These are phyloP conservation scores for Anthostomella pinea DNA, from an alignment of 2,329 filamentous ascomycete genomes.

Conservation along the genomic window DNA sequence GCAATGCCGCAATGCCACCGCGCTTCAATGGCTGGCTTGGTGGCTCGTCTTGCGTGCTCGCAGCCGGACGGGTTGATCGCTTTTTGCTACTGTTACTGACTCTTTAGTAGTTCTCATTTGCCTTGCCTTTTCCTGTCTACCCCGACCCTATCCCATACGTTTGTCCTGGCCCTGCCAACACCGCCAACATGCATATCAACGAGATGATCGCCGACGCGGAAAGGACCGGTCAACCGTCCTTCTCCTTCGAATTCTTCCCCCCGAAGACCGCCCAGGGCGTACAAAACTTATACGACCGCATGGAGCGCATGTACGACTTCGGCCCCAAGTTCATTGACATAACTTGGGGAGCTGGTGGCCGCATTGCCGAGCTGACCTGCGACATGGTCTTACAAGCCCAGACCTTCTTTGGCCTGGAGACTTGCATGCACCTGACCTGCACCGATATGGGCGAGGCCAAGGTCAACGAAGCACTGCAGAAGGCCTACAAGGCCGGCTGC, in stretches of 20 bases:
- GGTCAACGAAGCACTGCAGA: constrained; percentile 82
- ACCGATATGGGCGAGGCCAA: constrained; percentile 95
- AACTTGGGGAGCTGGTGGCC: constrained; percentile 95
- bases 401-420: constrained; percentile 92
- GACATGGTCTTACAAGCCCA: constrained; percentile 98
- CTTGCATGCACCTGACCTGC: constrained; percentile 98
- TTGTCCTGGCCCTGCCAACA: constrained; percentile 3
- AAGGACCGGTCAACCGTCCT: constrained; percentile 76
- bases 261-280: constrained; percentile 97
- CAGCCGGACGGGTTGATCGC: no score
- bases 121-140: constrained; percentile 1
- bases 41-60: constrained; percentile 1
- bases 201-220: constrained; percentile 84
- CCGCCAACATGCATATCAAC: constrained; percentile 82
- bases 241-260: constrained; percentile 99
- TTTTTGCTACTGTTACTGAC: not conserved
- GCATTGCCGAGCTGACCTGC: constrained; percentile 85
- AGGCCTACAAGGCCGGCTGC: constrained; percentile 91
- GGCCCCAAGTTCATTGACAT: constrained; percentile 97
- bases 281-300: constrained; percentile 98
- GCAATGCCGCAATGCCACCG: no score
- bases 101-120: not conserved
- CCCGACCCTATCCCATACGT: not conserved
- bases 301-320: constrained; percentile 97
- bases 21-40: no score